Percentiles rank a stretch among this genome's conserved stretches.
Conservation (phyloP, 73 alveolate genomes). For the Paramecium biaurelia region DNA sequence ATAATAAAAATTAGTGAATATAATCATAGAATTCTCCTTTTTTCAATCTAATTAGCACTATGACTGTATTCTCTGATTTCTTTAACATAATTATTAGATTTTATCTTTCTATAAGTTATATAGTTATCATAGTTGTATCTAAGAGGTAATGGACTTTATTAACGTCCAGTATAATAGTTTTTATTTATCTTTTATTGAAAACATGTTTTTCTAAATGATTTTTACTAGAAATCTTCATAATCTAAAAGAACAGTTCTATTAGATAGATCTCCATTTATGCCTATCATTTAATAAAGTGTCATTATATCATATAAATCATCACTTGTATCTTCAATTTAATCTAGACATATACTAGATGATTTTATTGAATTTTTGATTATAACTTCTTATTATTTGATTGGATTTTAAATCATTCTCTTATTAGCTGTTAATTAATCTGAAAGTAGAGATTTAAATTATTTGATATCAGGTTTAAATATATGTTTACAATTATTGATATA, state of each 20-base stretch:
- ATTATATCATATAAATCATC: not conserved
- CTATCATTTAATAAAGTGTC: not conserved
- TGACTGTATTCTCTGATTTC: not conserved
- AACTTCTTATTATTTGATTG: not conserved
- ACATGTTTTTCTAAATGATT: not conserved
- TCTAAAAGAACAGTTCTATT: slow-evolving; percentile 14
- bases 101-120: not conserved
- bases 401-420: not conserved
- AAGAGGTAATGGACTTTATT: not conserved
- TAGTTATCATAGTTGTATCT: not conserved
- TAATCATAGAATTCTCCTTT: not conserved
- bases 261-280: not conserved
- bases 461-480: not conserved
- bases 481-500: not conserved
- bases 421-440: not conserved
- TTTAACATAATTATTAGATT: not conserved
- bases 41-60: not conserved
- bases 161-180: not conserved
- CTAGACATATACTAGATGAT: not conserved
- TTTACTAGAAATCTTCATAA: slow-evolving; percentile 35
- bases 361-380: not conserved
- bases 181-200: not conserved
- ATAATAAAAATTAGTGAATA: not conserved
- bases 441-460: not conserved
- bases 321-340: not conserved